Evolutionary conservation across 306 rosid genomes (phyloP), one percentile per base, ranked within the genome.

Genomic region (Rosa persica): DNA sequence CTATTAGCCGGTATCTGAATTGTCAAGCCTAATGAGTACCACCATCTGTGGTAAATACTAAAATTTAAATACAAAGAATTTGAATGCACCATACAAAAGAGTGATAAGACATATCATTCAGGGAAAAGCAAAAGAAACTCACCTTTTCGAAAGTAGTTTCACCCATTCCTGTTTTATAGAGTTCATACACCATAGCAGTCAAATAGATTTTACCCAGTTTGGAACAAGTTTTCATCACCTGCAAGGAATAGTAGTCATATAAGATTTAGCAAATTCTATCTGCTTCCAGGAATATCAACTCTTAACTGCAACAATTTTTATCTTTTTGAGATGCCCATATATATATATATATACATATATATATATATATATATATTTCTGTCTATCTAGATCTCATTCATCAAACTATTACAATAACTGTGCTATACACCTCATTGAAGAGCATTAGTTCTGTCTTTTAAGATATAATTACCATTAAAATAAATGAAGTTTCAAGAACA

Each of bases 111-210:
- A 48, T 4, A 42, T 40, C 20, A 64, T 58, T 74, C 62, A 25
- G 74, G 62, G 78, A 47, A 51, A 74, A 85, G 70, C 83, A 79
- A 76, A 78, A 70, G 79, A 83, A 77, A 57, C 75, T 67, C 68
- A 94, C 98, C 98, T 95, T 88, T 82, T 88, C 98, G 77, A 95
- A 95, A 57, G 91, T 95, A 80, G 97, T 91, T 87, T 95, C 98
- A 38, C 90, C 92, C 98, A 92, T 89, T 84, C 97, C 98, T 22
- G 98, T 92, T 80, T 87, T 92, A 78, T 92, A 92, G 58, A 89
- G 95, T 74, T 94, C 97, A 60, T 92, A 90, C 57, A 92, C 98
- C 96, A 95, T 82, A 60, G 98, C 93, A 64, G 98, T 86, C 90
- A 95, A 86, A 85, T 89, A 89, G 70, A 95, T 87, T 88, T 95